phyloP scores from a whole-genome alignment of 2,329 filamentous ascomycete species.

The Alternaria brassicae region DNA sequence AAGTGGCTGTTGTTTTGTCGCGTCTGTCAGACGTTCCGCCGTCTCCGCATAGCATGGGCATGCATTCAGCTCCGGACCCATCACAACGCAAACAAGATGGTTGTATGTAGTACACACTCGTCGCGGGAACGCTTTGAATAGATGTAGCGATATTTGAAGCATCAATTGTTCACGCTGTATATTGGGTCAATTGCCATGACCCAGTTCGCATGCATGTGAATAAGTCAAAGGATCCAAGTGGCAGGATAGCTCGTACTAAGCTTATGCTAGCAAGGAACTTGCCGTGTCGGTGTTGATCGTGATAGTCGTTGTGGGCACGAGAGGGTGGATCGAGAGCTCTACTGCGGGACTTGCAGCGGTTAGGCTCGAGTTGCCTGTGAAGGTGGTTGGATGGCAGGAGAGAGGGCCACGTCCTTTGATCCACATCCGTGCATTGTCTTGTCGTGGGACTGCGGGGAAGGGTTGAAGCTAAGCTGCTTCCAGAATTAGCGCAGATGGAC shows the following conservation, averaged over 20 bases:
- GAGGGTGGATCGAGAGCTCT: conserved; percentile 28
- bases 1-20: not conserved
- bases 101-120: not conserved
- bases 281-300: conserved; percentile 24
- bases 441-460: conserved; percentile 50
- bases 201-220: conserved; percentile 11
- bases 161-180: not conserved
- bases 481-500: conserved; percentile 21
- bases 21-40: conserved; percentile 17
- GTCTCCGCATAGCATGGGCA: conserved; percentile 7
- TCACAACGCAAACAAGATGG: not conserved
- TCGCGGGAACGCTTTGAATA: not conserved
- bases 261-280: conserved; percentile 27
- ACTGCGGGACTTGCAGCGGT: conserved; percentile 27
- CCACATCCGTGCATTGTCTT: conserved; percentile 24
- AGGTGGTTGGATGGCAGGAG: conserved; percentile 21
- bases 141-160: not conserved
- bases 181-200: conserved; percentile 10
- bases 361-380: conserved; percentile 17
- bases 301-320: conserved; percentile 27
- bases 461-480: conserved; percentile 25
- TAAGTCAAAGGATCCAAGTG: conserved; percentile 16
- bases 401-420: conserved; percentile 16
- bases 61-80: not conserved
- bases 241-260: conserved; percentile 23